Base-by-base conservation (phyloP, 1,139 yeast species). In the Geotrichum aggregatum region DNA sequence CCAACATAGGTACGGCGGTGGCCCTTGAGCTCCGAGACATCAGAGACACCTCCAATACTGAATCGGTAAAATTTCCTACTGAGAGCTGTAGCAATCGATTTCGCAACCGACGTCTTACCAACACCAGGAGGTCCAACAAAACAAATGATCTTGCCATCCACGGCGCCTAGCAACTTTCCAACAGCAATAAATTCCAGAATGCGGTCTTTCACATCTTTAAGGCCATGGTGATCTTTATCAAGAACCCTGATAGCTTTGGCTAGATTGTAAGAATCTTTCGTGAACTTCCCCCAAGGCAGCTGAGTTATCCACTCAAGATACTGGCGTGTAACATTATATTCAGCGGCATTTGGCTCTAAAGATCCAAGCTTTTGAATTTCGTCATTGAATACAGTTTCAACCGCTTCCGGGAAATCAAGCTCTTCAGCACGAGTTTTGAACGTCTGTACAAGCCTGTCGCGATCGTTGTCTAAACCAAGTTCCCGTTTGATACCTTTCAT, bases 71-170 rank as follows among this genome's bases (percentile, higher is more conserved):
- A 88, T 65, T 87, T 82, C 63, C 97, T 79, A 63, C 86, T 81
- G 61, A 92, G 77, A 0, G 97, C 84, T 61, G 85, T 84, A 6
- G 98, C 97, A 65, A 92, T 88, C 0, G 96, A 88, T 67, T 83
- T 85, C 58, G 97, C 98, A 63, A 92, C 86, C 0, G 96, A 88
- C 0, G 98, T 92, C 68, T 92, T 92, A 70, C 98, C 98, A 26
- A 95, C 96, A 71, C 98, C 98, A 2, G 98, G 98, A 16, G 98
- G 98, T 21, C 98, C 98, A 44, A 88, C 95, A 62, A 92, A 84
- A 73, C 98, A 89, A 54, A 92, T 76, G 54, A 92, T 92, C 68
- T 89, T 89, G 65, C 97, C 98, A 64, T 88, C 94, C 19, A 89
- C 94, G 58, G 87, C 84, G 50, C 96, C 96, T 16, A 87, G 74